Evolutionary conservation across 768 basidiomycete species (phyloP).

Genomic region (Hypholoma sublateritium): DNA sequence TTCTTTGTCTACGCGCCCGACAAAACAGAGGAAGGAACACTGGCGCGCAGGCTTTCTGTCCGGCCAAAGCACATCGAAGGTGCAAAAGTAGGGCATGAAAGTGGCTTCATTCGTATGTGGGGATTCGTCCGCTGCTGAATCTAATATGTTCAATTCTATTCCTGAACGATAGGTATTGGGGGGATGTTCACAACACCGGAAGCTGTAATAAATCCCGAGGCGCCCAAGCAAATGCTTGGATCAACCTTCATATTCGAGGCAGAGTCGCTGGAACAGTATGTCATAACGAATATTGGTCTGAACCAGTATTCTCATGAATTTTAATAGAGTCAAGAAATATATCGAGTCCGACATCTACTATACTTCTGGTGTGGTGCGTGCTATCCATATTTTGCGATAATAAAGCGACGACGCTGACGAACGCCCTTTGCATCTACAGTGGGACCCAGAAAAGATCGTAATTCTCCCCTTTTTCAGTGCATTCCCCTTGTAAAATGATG

Average conservation of each 20-base stretch:
- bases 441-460: conserved; percentile 55
- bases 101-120: conserved; percentile 51
- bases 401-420: background rate
- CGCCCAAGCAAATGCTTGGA: conserved; percentile 28
- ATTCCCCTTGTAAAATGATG: conserved; percentile 17
- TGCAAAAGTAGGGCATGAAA: conserved; percentile 39
- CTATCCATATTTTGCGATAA: background rate
- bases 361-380: conserved; percentile 34
- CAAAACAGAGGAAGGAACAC: conserved; percentile 55
- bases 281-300: conserved; percentile 24
- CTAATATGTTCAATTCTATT: background rate
- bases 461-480: conserved; percentile 39
- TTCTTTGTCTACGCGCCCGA: conserved; percentile 68
- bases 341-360: conserved; percentile 42
- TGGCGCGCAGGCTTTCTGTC: conserved; percentile 56
- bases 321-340: conserved; percentile 32
- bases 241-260: conserved; percentile 56
- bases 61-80: conserved; percentile 49
- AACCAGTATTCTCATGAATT: conserved; percentile 29
- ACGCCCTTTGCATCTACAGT: conserved; percentile 33
- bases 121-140: background rate
- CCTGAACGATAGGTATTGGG: conserved; percentile 43
- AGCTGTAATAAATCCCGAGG: conserved; percentile 5
- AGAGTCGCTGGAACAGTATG: conserved; percentile 22
- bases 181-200: conserved; percentile 40